phyloP scores from a whole-genome alignment of 2,329 filamentous ascomycete genomes.

The Clathrospora elynae region DNA sequence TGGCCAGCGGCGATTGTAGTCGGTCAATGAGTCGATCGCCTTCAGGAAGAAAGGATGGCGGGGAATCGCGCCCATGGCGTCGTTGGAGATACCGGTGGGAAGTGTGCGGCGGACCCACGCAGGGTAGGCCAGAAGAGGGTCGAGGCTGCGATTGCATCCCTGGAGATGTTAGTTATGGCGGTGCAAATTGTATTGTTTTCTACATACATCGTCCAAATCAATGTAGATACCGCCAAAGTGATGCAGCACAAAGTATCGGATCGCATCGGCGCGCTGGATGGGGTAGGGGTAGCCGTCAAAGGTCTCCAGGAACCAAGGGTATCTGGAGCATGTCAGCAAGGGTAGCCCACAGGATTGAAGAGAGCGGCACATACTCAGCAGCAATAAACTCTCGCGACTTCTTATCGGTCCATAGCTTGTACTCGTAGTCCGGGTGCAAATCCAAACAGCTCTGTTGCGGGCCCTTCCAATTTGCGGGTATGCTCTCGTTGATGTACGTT shows the following conservation, averaged over 20 bases:
- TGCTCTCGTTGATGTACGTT: slow-evolving; percentile 72
- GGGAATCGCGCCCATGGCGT: slow-evolving; percentile 75
- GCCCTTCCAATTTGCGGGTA: slow-evolving; percentile 68
- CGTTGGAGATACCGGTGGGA: slow-evolving; percentile 80
- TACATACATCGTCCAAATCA: slow-evolving; percentile 71
- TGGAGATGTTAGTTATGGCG: slow-evolving; percentile 34
- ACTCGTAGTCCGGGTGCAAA: slow-evolving; percentile 73
- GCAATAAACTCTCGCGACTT: slow-evolving; percentile 73
- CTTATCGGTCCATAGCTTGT: slow-evolving; percentile 79
- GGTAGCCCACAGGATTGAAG: not conserved
- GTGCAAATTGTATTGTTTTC: no score
- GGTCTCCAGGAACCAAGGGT: slow-evolving; percentile 76
- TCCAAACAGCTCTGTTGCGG: slow-evolving; percentile 70
- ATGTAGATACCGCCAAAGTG: slow-evolving; percentile 82
- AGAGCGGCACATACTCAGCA: slow-evolving; percentile 54
- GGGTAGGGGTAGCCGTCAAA: slow-evolving; percentile 76
- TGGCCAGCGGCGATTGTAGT: slow-evolving; percentile 71
- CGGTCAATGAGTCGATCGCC: slow-evolving; percentile 69
- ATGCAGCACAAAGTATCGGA: slow-evolving; percentile 78
- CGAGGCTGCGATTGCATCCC: slow-evolving; percentile 71
- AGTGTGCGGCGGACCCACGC: slow-evolving; percentile 73
- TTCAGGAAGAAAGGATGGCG: slow-evolving; percentile 75
- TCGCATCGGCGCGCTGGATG: slow-evolving; percentile 77
- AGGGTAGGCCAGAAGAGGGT: slow-evolving; percentile 70
- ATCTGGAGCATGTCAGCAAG: slow-evolving; percentile 48